phyloP scores from a whole-genome alignment of 305 asterid species.

The Solanum hybrid region DNA sequence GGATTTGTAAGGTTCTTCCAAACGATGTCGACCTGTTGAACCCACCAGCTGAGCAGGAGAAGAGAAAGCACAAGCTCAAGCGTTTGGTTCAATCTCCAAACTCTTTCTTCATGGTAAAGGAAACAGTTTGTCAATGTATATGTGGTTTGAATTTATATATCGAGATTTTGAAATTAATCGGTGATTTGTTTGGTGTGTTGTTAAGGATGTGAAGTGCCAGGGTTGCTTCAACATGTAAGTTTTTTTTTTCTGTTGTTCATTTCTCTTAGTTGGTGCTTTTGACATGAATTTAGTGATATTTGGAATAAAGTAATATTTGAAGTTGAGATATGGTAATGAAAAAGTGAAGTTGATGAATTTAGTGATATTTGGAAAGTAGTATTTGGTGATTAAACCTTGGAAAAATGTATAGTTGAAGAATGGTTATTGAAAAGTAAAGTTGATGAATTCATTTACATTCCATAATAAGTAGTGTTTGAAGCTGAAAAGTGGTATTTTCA shows the following conservation, averaged over 20 bases:
- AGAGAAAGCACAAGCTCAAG: conserved; percentile 24
- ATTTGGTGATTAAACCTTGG: background rate
- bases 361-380: background rate
- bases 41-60: conserved; percentile 19
- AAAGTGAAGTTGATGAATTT: background rate
- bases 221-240: conserved; percentile 43
- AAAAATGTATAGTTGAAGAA: background rate
- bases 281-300: background rate
- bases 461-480: background rate
- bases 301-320: background rate
- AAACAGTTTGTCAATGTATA: background rate
- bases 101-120: conserved; percentile 17
- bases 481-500: background rate
- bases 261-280: background rate
- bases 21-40: conserved; percentile 19
- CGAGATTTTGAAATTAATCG: background rate
- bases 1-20: conserved; percentile 11
- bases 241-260: background rate
- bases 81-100: conserved; percentile 17
- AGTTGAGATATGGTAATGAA: background rate
- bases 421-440: background rate
- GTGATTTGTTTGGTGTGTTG: background rate
- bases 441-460: background rate
- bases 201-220: conserved; percentile 40
- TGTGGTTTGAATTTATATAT: background rate